phyloP scores from a whole-genome alignment of 1,139 yeast species.

The Meyerozyma athensensis region DNA sequence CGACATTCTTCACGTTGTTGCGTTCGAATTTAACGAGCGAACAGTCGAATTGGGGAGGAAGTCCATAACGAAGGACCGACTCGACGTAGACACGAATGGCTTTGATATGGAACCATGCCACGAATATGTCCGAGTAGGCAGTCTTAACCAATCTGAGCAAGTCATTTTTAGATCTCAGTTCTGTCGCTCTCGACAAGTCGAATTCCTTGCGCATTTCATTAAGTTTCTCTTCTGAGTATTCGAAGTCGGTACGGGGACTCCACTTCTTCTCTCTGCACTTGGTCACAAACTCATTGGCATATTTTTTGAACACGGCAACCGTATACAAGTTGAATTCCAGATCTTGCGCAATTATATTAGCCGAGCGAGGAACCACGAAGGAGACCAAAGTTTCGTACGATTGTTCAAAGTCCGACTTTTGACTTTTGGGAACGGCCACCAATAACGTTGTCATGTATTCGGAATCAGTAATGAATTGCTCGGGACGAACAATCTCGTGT shows the following conservation, averaged over 20 bases:
- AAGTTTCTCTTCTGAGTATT: conserved; percentile 74
- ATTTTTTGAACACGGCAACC: conserved; percentile 83
- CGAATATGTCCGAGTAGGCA: conserved; percentile 79
- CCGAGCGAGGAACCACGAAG: conserved; percentile 91
- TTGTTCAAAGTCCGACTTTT: conserved; percentile 54
- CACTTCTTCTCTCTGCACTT: conserved; percentile 82
- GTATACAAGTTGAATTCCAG: conserved; percentile 68
- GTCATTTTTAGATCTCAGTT: conserved; percentile 71
- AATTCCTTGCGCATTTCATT: conserved; percentile 73
- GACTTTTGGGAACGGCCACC: conserved; percentile 77
- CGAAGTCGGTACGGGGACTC: conserved; percentile 85
- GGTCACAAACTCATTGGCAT: conserved; percentile 59
- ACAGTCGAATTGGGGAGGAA: conserved; percentile 87
- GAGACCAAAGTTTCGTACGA: conserved; percentile 71
- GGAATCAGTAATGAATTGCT: conserved; percentile 78
- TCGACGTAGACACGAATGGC: conserved; percentile 52
- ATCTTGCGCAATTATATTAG: conserved; percentile 65
- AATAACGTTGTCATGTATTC: conserved; percentile 82
- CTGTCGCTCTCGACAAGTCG: conserved; percentile 68
- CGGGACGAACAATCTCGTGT: conserved; percentile 82
- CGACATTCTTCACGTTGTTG: conserved; percentile 36
- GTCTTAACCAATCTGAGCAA: conserved; percentile 77
- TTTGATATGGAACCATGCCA: conserved; percentile 88
- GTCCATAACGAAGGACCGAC: conserved; percentile 85
- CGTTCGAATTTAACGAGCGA: conserved; percentile 46